A percentile compares a stretch with the other conserved stretches of the same genome.
These are phyloP conservation scores for Vanderwaltozyma verrucispora DNA, from an alignment of 805 yeast species.

Conservation along the genomic window DNA sequence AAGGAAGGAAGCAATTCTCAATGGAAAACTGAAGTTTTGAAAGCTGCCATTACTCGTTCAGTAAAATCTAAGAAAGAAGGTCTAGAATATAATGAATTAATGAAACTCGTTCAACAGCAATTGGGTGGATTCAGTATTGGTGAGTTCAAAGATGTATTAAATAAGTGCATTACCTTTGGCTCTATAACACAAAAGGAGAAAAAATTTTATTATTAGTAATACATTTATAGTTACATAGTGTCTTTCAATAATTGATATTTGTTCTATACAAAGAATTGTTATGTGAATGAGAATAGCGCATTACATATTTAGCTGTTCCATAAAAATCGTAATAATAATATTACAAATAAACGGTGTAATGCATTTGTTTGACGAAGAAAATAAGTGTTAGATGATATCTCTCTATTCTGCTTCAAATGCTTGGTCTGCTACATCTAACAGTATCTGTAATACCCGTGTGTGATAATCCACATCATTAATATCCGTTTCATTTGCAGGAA, in stretches of 20 bases:
- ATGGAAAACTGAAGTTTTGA: conserved; percentile 23
- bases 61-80: conserved; percentile 12
- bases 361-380: too few relatives aligned
- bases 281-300: too few relatives aligned
- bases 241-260: too few relatives aligned
- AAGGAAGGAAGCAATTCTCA: conserved; percentile 17
- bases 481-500: conserved; percentile 56
- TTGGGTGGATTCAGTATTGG: conserved; percentile 23
- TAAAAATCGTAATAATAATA: too few relatives aligned
- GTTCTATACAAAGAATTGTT: too few relatives aligned
- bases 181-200: not conserved
- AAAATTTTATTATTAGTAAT: conserved; percentile 1
- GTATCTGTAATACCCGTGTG: conserved; percentile 70
- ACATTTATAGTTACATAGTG: not conserved
- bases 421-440: conserved; percentile 73
- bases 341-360: too few relatives aligned
- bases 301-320: too few relatives aligned
- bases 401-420: conserved; percentile 57
- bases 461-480: conserved; percentile 68
- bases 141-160: conserved; percentile 25
- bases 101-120: conserved; percentile 8
- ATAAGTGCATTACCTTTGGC: conserved; percentile 6
- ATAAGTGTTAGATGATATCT: too few relatives aligned
- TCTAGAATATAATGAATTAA: conserved; percentile 6
- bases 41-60: conserved; percentile 19